A percentile compares a stretch with the other conserved stretches of the same genome.
Evolutionary conservation across 2,329 filamentous ascomycete genomes (phyloP).

Genomic region (Penicillium palitans): DNA sequence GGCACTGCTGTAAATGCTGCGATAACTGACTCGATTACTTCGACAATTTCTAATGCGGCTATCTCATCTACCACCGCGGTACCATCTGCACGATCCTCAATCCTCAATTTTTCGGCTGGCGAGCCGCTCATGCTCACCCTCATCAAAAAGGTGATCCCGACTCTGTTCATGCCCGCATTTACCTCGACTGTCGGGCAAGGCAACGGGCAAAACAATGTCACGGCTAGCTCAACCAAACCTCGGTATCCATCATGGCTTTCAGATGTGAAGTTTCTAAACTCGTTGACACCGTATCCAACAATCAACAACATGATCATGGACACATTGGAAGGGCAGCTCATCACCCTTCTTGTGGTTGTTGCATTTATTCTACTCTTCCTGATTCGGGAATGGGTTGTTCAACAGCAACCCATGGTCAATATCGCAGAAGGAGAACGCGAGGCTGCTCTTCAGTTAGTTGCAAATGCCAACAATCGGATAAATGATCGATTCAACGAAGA

Average conservation of each 20-base stretch:
- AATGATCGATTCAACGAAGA: conserved; percentile 32
- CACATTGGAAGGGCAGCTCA: conserved; percentile 87
- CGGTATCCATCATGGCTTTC: conserved; percentile 56
- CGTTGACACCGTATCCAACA: conserved; percentile 64
- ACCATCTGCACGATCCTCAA: conserved; percentile 39
- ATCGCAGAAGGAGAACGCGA: conserved; percentile 61
- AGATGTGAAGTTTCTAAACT: conserved; percentile 56
- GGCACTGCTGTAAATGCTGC: conserved; percentile 26
- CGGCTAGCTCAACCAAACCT: conserved; percentile 28
- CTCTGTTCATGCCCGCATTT: conserved; percentile 35
- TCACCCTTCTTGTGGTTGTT: conserved; percentile 86
- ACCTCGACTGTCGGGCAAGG: conserved; percentile 31
- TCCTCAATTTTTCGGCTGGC: conserved; percentile 43
- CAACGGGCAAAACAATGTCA: conserved; percentile 29
- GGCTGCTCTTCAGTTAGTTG: conserved; percentile 52
- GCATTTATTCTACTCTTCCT: conserved; percentile 96
- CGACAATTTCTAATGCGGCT: conserved; percentile 27
- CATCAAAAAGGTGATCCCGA: conserved; percentile 46
- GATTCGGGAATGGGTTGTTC: conserved; percentile 95
- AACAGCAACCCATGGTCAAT: conserved; percentile 92
- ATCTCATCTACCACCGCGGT: conserved; percentile 28
- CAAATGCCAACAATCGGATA: conserved; percentile 27
- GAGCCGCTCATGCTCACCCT: conserved; percentile 51
- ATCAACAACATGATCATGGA: conserved; percentile 80
- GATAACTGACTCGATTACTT: conserved; percentile 24